phyloP scores from a whole-genome alignment of 257 asterid genomes.

The Penstemon barbatus region DNA sequence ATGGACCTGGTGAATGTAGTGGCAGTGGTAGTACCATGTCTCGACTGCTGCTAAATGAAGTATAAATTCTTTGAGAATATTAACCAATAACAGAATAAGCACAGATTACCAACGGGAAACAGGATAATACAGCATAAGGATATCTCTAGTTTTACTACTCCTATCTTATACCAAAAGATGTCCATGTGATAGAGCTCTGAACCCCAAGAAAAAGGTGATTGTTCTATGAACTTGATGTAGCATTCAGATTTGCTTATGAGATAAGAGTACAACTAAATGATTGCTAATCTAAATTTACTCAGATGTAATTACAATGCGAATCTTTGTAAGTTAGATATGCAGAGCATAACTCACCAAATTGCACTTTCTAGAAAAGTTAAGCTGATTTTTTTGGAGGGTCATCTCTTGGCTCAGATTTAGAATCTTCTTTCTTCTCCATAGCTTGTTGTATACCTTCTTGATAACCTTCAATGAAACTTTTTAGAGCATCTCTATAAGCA shows the following conservation, averaged over 20 bases:
- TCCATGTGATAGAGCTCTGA: slow-evolving; percentile 2
- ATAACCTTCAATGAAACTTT: slow-evolving; percentile 85
- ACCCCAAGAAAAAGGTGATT: not conserved
- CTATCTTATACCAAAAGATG: not conserved
- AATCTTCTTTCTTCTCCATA: slow-evolving; percentile 63
- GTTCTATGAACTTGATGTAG: not conserved
- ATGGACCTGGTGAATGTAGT: not conserved
- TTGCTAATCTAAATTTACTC: not conserved
- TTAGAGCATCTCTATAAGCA: slow-evolving; percentile 85
- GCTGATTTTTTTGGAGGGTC: slow-evolving; percentile 35
- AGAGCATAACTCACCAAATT: slow-evolving; percentile 22
- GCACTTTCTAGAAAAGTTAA: not conserved
- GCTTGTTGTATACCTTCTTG: slow-evolving; percentile 86
- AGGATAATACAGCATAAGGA: not conserved
- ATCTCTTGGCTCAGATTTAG: slow-evolving; percentile 37
- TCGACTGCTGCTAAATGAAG: too few species aligned
- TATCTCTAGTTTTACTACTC: not conserved
- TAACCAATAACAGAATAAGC: too few species aligned
- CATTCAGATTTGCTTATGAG: not conserved
- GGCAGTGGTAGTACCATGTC: not conserved
- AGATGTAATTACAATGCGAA: not conserved
- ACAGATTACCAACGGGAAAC: not conserved
- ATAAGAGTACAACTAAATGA: not conserved
- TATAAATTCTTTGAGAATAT: too few species aligned
- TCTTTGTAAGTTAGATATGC: not conserved